Conservation (phyloP, 768 basidiomycete species). For the Cystoderma amianthinum region DNA sequence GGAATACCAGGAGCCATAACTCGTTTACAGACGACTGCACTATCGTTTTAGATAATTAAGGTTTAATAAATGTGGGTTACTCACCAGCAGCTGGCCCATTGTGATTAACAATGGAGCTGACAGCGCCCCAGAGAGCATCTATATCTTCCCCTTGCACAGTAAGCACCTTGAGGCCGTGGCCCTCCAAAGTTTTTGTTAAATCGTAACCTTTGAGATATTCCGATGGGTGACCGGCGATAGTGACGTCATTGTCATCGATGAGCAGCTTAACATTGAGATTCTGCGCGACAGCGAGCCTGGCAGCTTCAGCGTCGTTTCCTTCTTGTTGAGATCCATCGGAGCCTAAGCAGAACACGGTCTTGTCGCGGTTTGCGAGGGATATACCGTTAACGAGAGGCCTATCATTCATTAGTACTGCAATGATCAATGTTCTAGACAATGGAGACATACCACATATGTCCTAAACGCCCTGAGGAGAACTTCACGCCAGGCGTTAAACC, state of each 20-base stretch:
- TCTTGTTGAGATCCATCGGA: slow-evolving; percentile 92
- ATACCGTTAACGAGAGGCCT: slow-evolving; percentile 81
- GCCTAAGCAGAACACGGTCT: slow-evolving; percentile 76
- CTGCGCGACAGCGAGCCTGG: slow-evolving; percentile 80
- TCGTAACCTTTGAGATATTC: slow-evolving; percentile 79
- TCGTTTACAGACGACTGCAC: slow-evolving; percentile 61
- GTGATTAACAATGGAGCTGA: slow-evolving; percentile 46
- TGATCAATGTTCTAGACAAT: neutral
- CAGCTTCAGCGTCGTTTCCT: slow-evolving; percentile 88
- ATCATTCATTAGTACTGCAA: slow-evolving; percentile 2
- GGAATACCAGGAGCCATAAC: slow-evolving; percentile 62
- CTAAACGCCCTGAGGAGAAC: slow-evolving; percentile 89
- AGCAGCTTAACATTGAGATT: slow-evolving; percentile 78
- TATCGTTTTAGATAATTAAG: neutral
- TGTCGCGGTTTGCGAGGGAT: slow-evolving; percentile 70
- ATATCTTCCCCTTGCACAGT: slow-evolving; percentile 74
- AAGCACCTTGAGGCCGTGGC: slow-evolving; percentile 77
- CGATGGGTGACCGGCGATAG: slow-evolving; percentile 88
- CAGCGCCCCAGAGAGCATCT: slow-evolving; percentile 66
- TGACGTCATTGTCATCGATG: slow-evolving; percentile 89
- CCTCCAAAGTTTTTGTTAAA: slow-evolving; percentile 62
- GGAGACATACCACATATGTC: slow-evolving; percentile 67
- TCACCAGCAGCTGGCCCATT: slow-evolving; percentile 76
- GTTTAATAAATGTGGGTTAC: slow-evolving; percentile 9
- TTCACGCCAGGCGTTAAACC: slow-evolving; percentile 90